A percentile compares a stretch with the other conserved stretches of the same genome.
phyloP scores from a whole-genome alignment of 169 alveolate species.

The Plasmodium vinckei region DNA sequence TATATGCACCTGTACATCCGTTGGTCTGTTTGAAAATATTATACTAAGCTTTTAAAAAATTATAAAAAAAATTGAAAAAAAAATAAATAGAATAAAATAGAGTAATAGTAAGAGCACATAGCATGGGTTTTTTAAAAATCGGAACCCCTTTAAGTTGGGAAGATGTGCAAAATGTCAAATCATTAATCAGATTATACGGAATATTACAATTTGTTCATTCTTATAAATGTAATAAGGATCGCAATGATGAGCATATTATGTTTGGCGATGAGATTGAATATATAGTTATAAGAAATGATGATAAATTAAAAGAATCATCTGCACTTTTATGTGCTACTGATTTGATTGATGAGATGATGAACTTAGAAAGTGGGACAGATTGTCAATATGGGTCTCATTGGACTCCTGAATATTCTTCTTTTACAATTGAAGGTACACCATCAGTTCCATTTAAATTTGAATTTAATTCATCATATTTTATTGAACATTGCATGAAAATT shows the following conservation, averaged over 20 bases:
- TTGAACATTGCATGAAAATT: conserved; percentile 61
- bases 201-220: conserved; percentile 78
- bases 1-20: neutral
- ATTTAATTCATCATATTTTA: conserved; percentile 60
- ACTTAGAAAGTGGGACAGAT: conserved; percentile 56
- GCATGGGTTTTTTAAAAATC: conserved; percentile 66
- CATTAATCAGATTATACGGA: conserved; percentile 71
- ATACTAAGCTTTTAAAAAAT: neutral
- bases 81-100: neutral
- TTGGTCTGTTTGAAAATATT: neutral
- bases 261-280: conserved; percentile 84
- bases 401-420: conserved; percentile 86
- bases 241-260: conserved; percentile 76
- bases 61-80: neutral
- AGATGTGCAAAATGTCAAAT: conserved; percentile 51
- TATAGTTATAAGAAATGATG: conserved; percentile 74
- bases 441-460: conserved; percentile 79
- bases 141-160: conserved; percentile 78
- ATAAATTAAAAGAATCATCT: conserved; percentile 49
- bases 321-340: conserved; percentile 79
- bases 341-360: conserved; percentile 76
- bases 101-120: neutral
- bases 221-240: conserved; percentile 72
- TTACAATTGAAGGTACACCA: conserved; percentile 84
- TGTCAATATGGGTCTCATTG: conserved; percentile 64